Evolutionary conservation across 1,139 yeast genomes (phyloP), one percentile per base, ranked within the genome.

Genomic region (Debaryomyces sp.): DNA sequence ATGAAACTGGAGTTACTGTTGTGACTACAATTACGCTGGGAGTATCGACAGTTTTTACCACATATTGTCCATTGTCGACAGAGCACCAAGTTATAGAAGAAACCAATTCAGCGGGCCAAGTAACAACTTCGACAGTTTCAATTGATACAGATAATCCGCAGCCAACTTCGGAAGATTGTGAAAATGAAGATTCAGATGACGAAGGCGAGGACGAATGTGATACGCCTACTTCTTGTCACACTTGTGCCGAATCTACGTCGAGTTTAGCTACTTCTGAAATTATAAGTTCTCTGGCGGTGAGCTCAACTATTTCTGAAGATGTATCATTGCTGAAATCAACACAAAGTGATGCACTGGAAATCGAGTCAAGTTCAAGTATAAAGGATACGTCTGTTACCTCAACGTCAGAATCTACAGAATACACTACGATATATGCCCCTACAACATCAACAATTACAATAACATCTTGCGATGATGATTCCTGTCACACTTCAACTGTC

Each of bases 1-100:
- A 61, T 22, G 56, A 67, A 32, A 67, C 75, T 6, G 74, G 73
- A 27, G 43, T 55, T 23, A 50, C 50, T 8, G 48, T 49, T 2
- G 48, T 54, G 6, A 51, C 52, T 9, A 54, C 57, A 21, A 39
- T 50, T 4, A 50, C 52, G 8, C 49, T 47, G 10, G 55, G 55
- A 24, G 45, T 48, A 12, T 49, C 49, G 34, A 61, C 69, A 17
- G 48, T 60, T 15, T 64, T 61, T 56, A 64, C 69, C 39, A 66
- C 74, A 21, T 66, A 58, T 55, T 66, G 68, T 37, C 56, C 55
- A 6, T 40, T 46, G n/a, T 32, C 54, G n/a, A 30, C 50, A 4
- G 41, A 44, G 5, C 39, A 24, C 32, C 39, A 23, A 13, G 33
- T 45, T 7, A 34, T 39, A 17, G 41, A 41, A 36, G 24, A 22